Evolutionary conservation across 163 green algal genomes (phyloP), one percentile per base, ranked within the genome.

Genomic region (Volvox carteri): DNA sequence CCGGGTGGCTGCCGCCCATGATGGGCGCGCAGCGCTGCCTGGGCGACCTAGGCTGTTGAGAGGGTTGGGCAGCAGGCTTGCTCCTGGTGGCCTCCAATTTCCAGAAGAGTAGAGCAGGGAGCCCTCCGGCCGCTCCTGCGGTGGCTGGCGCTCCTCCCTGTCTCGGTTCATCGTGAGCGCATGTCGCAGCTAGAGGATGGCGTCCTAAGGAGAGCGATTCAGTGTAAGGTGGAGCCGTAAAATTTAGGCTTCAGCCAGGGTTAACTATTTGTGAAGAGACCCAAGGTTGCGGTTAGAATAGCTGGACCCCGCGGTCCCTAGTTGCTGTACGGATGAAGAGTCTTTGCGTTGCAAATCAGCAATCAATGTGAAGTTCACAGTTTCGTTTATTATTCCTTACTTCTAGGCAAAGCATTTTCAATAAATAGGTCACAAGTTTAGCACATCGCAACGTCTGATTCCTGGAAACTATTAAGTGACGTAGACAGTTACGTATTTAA

Each of bases 31-130:
- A 8, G 46, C 67, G 68, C 50, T 84, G 68, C 68, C 68, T 2
- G 52, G 70, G 1, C 68, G 68, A 8, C 84, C 84, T 11, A 80
- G 28, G 48, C 30, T 58, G 67, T 81, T 80, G 12, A 89, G 70
- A 18, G 84, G 84, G 0, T 77, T 78, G 0, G 84, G 84, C 18
- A 89, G 72, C 3, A 89, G 18, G 54, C 54, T 70, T 0, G 54
- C n/a, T 2, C 84, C 84, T 0, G 84, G 84, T 39, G 72, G 72
- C 30, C 84, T 58, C 84, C 84, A 89, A 28, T 28, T 78, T 5
- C 84, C 84, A 1, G 72, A 84, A 7, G 68, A 83, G 25, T 88
- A 88, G 12, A 88, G 68, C 11, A 88, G n/a, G 25, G 83, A 88
- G 28, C 42, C 23, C 68, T 81, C 50, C 37, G 62, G 62, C 30